Percentiles rank a stretch among this genome's conserved stretches.
phyloP scores from a whole-genome alignment of 257 asterid species.

The Petunia secreta region DNA sequence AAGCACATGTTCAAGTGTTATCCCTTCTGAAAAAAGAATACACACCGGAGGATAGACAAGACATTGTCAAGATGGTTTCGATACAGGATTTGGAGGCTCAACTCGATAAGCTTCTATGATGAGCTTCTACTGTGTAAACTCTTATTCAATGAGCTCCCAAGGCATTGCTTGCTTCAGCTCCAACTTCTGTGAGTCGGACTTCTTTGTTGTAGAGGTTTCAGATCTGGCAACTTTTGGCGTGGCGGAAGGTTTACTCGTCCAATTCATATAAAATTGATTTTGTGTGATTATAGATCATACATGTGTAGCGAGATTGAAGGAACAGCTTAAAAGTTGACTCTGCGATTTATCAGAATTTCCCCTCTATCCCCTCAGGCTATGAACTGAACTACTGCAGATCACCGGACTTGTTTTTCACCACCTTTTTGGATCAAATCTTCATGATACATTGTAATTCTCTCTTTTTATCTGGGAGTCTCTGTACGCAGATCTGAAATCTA shows the following conservation, averaged over 20 bases:
- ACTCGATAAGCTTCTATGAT: conserved; percentile 70
- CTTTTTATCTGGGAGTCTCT: too few relatives aligned
- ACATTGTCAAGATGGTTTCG: conserved; percentile 56
- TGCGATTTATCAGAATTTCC: background rate
- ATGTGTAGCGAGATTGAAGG: background rate
- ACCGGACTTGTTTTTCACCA: background rate
- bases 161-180: background rate
- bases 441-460: too few relatives aligned
- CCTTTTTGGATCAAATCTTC: too few relatives aligned
- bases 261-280: background rate
- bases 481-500: too few relatives aligned
- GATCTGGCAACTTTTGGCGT: background rate
- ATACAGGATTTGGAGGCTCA: conserved; percentile 71
- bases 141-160: background rate
- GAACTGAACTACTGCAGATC: background rate
- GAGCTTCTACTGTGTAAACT: background rate
- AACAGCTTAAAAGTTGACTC: background rate
- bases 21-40: conserved; percentile 81
- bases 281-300: background rate
- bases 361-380: background rate
- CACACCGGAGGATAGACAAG: conserved; percentile 65
- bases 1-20: conserved; percentile 84
- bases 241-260: background rate
- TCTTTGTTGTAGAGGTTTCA: background rate
- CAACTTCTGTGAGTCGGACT: background rate